A percentile compares a stretch with the other conserved stretches of the same genome.
Evolutionary conservation across 495 filamentous ascomycete species (phyloP).

Genomic region (Achaetomiella virescens): DNA sequence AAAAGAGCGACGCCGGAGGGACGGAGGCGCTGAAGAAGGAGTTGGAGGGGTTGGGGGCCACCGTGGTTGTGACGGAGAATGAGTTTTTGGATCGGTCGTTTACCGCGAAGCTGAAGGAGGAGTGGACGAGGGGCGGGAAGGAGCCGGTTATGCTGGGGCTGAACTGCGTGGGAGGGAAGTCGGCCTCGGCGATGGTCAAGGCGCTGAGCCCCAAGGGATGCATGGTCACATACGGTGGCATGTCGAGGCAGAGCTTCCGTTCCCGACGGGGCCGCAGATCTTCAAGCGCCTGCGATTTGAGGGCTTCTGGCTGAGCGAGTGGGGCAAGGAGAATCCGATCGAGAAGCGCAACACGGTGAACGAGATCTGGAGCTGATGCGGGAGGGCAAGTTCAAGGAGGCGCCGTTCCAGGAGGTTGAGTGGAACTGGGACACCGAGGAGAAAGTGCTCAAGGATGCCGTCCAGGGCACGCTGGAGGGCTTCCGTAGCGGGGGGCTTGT

Average conservation of each 20-base stretch:
- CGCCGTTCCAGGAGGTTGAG: constrained; percentile 66
- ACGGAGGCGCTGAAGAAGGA: constrained; percentile 65
- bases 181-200: constrained; percentile 65
- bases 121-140: constrained; percentile 59
- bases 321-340: constrained; percentile 69
- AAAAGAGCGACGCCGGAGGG: constrained; percentile 52
- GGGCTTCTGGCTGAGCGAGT: constrained; percentile 91
- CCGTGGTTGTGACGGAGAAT: constrained; percentile 73
- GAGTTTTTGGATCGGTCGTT: constrained; percentile 60
- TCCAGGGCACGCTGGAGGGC: constrained; percentile 77
- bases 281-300: constrained; percentile 83
- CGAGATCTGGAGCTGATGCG: constrained; percentile 71
- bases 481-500: constrained; percentile 75
- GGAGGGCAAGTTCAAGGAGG: constrained; percentile 71
- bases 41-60: constrained; percentile 64
- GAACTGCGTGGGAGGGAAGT: constrained; percentile 93
- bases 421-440: constrained; percentile 80
- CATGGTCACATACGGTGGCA: constrained; percentile 92
- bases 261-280: constrained; percentile 76
- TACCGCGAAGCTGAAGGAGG: constrained; percentile 53
- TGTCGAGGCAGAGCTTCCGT: constrained; percentile 71
- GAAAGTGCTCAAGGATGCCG: constrained; percentile 55
- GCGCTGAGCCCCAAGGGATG: constrained; percentile 57
- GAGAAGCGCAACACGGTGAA: constrained; percentile 73
- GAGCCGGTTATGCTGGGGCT: constrained; percentile 69